Evolutionary conservation across 164 flowering plant genomes (phyloP).

Genomic region (Buxus sempervirens): DNA sequence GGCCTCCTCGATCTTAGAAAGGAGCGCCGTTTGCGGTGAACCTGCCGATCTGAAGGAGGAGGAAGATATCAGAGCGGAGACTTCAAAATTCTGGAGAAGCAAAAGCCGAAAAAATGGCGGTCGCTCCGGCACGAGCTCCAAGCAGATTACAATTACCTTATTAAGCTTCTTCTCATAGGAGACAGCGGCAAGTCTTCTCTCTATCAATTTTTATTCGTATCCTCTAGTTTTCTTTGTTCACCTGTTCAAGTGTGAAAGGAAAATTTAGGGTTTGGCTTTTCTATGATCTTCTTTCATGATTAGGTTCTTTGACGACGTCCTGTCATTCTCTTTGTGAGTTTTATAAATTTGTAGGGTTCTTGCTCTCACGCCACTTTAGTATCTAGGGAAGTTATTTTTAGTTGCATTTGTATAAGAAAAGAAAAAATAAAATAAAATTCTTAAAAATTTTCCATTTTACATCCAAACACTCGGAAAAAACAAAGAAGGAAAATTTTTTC

Average conservation of each 20-base stretch:
- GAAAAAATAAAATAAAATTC: too few relatives aligned
- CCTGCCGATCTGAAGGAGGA: neutral
- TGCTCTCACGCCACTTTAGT: too few relatives aligned
- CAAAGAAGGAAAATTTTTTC: too few relatives aligned
- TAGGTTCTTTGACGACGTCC: too few relatives aligned
- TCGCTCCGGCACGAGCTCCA: conserved; percentile 45
- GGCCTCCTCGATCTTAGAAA: conserved; percentile 10
- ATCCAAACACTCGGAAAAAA: too few relatives aligned
- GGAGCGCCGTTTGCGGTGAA: neutral
- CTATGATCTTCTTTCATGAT: conserved; percentile 3
- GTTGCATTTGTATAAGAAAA: too few relatives aligned
- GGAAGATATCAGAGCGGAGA: neutral
- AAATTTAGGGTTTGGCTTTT: conserved; percentile 6
- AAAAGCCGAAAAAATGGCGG: conserved; percentile 27
- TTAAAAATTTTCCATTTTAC: too few relatives aligned
- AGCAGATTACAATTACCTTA: conserved; percentile 47
- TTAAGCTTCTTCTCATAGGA: conserved; percentile 48
- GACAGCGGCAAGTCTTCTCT: conserved; percentile 33
- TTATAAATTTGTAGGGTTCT: neutral
- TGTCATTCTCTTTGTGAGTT: neutral
- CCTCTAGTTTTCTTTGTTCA: neutral
- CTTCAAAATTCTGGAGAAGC: conserved; percentile 9
- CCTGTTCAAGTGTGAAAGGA: neutral
- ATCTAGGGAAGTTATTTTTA: too few relatives aligned
- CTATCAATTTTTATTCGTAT: neutral